Base-by-base conservation (phyloP, 192 early-diverging fungal genomes). In the Linnemannia hyalina region DNA sequence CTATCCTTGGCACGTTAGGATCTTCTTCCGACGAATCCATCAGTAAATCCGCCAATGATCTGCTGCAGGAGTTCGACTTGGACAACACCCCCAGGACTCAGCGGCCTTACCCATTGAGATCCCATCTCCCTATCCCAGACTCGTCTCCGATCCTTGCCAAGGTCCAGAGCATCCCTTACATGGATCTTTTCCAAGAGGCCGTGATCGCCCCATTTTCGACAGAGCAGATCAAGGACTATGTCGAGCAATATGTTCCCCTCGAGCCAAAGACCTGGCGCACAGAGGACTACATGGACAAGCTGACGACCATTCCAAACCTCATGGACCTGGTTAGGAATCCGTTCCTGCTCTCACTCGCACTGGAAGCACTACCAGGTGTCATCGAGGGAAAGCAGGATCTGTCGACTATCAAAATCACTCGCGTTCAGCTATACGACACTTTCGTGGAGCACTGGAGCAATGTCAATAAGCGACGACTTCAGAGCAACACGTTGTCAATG, bases 141-240 rank as follows among this genome's bases (percentile, higher is more conserved):
- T 13, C 44, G 0, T 46, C 44, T 46, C 44, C 44, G 0, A 13
- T 46, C 2, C 44, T 46, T 46, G 44, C 11, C 44, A 46, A 46
- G 44, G 44, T 46, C 44, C 44, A 46, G 44, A 15, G 3, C 0
- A 46, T 46, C 11, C 44, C 44, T 2, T 46, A 46, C 13, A 15
- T 46, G 11, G 57, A 60, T 7, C 70, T 72, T 2, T 72, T 72
- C n/a, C 70, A 72, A 44, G 40, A 47, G n/a, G 70, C 70, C 10
- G 70, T 72, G 42, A 40, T 72, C 1, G 6, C 41, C 23, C 70
- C 41, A 0, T 44, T 72, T 40, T 40, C 70, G 18, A 22, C 5
- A 15, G 41, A 72, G 3, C 70, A 72, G 41, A 42, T 72, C 70
- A 16, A 47, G 41, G 18, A 72, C 6, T 72, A 44, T 20, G 36